phyloP scores from a whole-genome alignment of 441 rosid genomes.

The Aquilaria agallochum region DNA sequence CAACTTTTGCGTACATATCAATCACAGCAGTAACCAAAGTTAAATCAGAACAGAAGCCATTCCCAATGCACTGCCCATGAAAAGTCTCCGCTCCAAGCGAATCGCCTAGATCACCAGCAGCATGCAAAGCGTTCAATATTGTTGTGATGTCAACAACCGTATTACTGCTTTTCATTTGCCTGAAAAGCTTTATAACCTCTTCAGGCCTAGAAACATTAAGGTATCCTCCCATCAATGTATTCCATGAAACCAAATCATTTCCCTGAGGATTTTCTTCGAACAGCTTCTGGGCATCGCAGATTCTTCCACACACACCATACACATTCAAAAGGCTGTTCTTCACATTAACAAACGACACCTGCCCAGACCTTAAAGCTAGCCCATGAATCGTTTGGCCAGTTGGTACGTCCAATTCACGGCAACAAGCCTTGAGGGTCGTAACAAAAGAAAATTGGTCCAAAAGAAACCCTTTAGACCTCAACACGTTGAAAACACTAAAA shows the following conservation, averaged over 20 bases:
- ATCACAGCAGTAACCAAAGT: slow-evolving; percentile 49
- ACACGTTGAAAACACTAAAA: slow-evolving; percentile 41
- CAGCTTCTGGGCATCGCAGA: slow-evolving; percentile 38
- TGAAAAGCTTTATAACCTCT: slow-evolving; percentile 29
- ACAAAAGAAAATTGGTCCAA: slow-evolving; percentile 64
- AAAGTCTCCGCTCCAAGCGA: slow-evolving; percentile 32
- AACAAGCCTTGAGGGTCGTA: slow-evolving; percentile 46
- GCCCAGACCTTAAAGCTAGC: slow-evolving; percentile 46
- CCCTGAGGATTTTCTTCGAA: slow-evolving; percentile 48
- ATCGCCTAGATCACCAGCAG: slow-evolving; percentile 36
- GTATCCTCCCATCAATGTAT: slow-evolving; percentile 51
- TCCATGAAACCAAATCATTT: slow-evolving; percentile 53
- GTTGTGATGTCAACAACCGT: slow-evolving; percentile 32
- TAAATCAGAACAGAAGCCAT: slow-evolving; percentile 33
- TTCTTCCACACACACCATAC: slow-evolving; percentile 30
- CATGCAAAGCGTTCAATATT: slow-evolving; percentile 35
- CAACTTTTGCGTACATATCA: slow-evolving; percentile 43
- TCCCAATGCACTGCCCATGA: slow-evolving; percentile 46
- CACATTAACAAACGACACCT: slow-evolving; percentile 31
- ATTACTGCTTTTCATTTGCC: slow-evolving; percentile 24
- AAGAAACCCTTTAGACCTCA: slow-evolving; percentile 39
- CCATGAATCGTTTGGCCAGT: slow-evolving; percentile 53
- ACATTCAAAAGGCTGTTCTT: slow-evolving; percentile 39
- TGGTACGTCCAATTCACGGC: slow-evolving; percentile 21
- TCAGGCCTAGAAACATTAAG: slow-evolving; percentile 31